A percentile compares a stretch with the other conserved stretches of the same genome.
These are phyloP conservation scores for Aureobasidium melanogenum DNA, from an alignment of 2,329 filamentous ascomycete species.

Conservation along the genomic window DNA sequence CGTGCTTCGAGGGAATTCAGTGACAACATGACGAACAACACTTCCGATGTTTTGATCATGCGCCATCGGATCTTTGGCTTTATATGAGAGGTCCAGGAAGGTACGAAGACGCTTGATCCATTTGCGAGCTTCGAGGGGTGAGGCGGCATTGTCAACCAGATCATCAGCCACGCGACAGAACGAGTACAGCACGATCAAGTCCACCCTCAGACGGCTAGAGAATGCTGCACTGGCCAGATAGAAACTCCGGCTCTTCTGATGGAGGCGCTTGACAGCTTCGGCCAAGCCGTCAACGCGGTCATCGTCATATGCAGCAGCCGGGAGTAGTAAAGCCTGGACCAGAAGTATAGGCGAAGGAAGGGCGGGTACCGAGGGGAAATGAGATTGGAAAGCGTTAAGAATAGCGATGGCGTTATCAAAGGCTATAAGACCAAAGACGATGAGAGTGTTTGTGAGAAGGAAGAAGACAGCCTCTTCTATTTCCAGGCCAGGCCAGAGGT, in stretches of 20 bases:
- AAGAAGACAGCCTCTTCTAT: slow-evolving; percentile 71
- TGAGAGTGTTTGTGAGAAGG: slow-evolving; percentile 57
- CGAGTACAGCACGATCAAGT: slow-evolving; percentile 61
- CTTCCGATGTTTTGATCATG: slow-evolving; percentile 19
- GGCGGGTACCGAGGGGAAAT: slow-evolving; percentile 44
- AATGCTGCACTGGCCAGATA: slow-evolving; percentile 65
- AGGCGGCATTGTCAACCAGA: slow-evolving; percentile 56
- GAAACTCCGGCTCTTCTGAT: slow-evolving; percentile 62
- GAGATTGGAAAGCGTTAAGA: slow-evolving; percentile 51
- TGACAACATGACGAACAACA: slow-evolving; percentile 31
- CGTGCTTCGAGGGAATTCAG: slow-evolving; percentile 44
- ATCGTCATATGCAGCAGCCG: slow-evolving; percentile 46
- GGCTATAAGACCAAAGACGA: slow-evolving; percentile 60
- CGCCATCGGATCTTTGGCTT: slow-evolving; percentile 20
- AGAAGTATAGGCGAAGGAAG: slow-evolving; percentile 43
- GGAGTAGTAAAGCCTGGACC: slow-evolving; percentile 42
- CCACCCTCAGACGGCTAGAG: slow-evolving; percentile 56
- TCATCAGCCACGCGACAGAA: slow-evolving; percentile 69
- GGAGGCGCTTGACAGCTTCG: slow-evolving; percentile 50
- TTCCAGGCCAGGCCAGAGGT: slow-evolving; percentile 58
- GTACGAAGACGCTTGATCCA: slow-evolving; percentile 52
- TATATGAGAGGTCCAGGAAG: slow-evolving; percentile 50
- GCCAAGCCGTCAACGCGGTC: slow-evolving; percentile 48
- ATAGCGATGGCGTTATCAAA: slow-evolving; percentile 63
- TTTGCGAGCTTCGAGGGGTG: slow-evolving; percentile 41